Percentiles rank a stretch among this genome's conserved stretches.
phyloP scores from a whole-genome alignment of 2,329 filamentous ascomycete species.

The Fusarium circinatum region DNA sequence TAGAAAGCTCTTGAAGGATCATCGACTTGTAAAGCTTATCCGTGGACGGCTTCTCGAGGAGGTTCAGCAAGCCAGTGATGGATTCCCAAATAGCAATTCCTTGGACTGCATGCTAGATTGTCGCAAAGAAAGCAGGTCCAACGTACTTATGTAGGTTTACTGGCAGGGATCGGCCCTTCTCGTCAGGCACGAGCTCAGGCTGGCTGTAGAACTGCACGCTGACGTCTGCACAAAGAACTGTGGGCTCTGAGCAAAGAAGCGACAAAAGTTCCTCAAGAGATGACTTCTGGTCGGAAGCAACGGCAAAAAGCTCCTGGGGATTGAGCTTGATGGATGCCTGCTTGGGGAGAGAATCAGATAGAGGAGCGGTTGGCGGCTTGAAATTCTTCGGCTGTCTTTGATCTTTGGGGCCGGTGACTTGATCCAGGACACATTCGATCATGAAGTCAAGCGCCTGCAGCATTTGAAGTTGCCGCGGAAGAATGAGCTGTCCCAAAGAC shows the following conservation, averaged over 20 bases:
- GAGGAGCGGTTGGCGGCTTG: background rate
- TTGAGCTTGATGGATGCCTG: slow-evolving; percentile 43
- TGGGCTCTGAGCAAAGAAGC: slow-evolving; percentile 48
- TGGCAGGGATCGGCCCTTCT: slow-evolving; percentile 54
- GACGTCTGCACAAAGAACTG: slow-evolving; percentile 48
- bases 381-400: slow-evolving; percentile 26
- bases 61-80: slow-evolving; percentile 49
- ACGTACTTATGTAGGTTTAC: slow-evolving; percentile 55
- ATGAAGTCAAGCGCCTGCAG: slow-evolving; percentile 54
- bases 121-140: slow-evolving; percentile 55
- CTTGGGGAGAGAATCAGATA: slow-evolving; percentile 46
- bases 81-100: slow-evolving; percentile 54
- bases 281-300: slow-evolving; percentile 48
- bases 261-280: slow-evolving; percentile 49
- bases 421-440: slow-evolving; percentile 55
- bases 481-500: slow-evolving; percentile 49
- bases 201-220: slow-evolving; percentile 52
- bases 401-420: slow-evolving; percentile 47
- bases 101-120: slow-evolving; percentile 50
- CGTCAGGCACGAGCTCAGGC: slow-evolving; percentile 56
- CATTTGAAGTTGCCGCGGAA: slow-evolving; percentile 52
- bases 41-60: slow-evolving; percentile 38
- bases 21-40: slow-evolving; percentile 48
- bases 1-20: slow-evolving; percentile 58
- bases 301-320: slow-evolving; percentile 45